Conservation (phyloP, 768 basidiomycete genomes). For the Leccinum variicolor region DNA sequence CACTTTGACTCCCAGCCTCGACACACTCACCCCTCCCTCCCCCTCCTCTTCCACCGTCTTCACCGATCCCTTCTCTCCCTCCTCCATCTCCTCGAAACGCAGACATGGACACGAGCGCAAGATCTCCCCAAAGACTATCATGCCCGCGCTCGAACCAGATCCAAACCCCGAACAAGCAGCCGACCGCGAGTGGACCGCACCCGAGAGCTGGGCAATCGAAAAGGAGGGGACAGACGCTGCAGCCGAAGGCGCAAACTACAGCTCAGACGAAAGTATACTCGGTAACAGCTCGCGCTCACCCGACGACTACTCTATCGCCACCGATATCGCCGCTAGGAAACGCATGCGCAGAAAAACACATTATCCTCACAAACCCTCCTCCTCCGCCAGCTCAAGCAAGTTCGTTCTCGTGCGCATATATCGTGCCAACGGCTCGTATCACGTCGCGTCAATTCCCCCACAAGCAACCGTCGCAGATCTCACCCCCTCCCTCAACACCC, state of each 20-base stretch:
- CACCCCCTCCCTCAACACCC: conserved; percentile 56
- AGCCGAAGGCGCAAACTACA: conserved; percentile 38
- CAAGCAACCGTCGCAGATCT: conserved; percentile 68
- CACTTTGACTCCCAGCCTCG: conserved; percentile 31
- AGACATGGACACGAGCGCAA: conserved; percentile 32
- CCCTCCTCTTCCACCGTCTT: conserved; percentile 29
- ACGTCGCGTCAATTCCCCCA: conserved; percentile 62
- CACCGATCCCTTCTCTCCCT: conserved; percentile 35
- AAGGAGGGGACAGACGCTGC: conserved; percentile 39
- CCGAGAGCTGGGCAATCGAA: conserved; percentile 76
- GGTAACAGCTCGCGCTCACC: conserved; percentile 16
- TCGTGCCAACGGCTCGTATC: conserved; percentile 66
- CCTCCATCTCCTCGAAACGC: conserved; percentile 20
- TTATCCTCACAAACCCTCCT: conserved; percentile 13
- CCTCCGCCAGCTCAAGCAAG: conserved; percentile 17
- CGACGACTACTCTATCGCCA: conserved; percentile 12
- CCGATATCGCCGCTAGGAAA: conserved; percentile 15
- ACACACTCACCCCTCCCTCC: conserved; percentile 39
- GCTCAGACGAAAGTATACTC: conserved; percentile 34
- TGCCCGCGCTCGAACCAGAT: conserved; percentile 8
- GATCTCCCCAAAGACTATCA: conserved; percentile 51
- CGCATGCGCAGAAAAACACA: conserved; percentile 26
- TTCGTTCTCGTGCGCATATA: conserved; percentile 72
- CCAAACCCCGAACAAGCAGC: conserved; percentile 10
- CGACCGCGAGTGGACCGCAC: conserved; percentile 57